Evolutionary conservation across 768 basidiomycete species (phyloP).

Genomic region (Suillus cothurnatus): DNA sequence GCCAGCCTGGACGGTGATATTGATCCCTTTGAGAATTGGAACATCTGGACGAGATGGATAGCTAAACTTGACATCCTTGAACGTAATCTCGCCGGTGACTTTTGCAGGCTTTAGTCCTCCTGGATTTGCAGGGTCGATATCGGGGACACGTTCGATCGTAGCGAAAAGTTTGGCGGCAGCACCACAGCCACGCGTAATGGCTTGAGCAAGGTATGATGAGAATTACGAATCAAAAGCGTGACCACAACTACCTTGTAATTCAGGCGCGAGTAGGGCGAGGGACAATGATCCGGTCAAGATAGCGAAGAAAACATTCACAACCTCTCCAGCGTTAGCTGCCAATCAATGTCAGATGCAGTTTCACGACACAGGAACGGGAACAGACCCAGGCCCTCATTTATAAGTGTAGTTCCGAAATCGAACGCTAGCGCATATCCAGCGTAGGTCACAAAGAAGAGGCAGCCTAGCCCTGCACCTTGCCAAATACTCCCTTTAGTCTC

Average conservation of each 20-base stretch:
- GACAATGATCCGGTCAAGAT: slow-evolving; percentile 61
- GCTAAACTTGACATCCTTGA: slow-evolving; percentile 53
- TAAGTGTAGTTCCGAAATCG: slow-evolving; percentile 55
- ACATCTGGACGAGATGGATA: slow-evolving; percentile 52
- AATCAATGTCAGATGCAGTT: not conserved
- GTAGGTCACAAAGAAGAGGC: slow-evolving; percentile 55
- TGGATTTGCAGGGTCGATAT: slow-evolving; percentile 50
- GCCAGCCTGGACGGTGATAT: slow-evolving; percentile 43
- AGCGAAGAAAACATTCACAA: slow-evolving; percentile 54
- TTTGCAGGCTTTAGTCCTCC: slow-evolving; percentile 45
- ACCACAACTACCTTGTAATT: slow-evolving; percentile 39
- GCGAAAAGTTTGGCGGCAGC: slow-evolving; percentile 57
- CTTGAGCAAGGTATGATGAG: slow-evolving; percentile 21
- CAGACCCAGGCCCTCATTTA: slow-evolving; percentile 33
- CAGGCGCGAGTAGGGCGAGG: slow-evolving; percentile 52
- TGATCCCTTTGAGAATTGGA: slow-evolving; percentile 49
- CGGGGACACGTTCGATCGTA: slow-evolving; percentile 56
- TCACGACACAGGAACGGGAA: slow-evolving; percentile 3
- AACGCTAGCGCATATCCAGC: slow-evolving; percentile 41
- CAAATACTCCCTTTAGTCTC: slow-evolving; percentile 38
- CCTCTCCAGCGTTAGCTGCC: slow-evolving; percentile 42
- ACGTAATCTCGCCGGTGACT: slow-evolving; percentile 47
- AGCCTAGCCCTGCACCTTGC: slow-evolving; percentile 39
- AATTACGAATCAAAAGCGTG: not conserved
- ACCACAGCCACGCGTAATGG: slow-evolving; percentile 48